Base-by-base conservation (phyloP, 257 asterid species). In the Ajuga chamaepitys region DNA sequence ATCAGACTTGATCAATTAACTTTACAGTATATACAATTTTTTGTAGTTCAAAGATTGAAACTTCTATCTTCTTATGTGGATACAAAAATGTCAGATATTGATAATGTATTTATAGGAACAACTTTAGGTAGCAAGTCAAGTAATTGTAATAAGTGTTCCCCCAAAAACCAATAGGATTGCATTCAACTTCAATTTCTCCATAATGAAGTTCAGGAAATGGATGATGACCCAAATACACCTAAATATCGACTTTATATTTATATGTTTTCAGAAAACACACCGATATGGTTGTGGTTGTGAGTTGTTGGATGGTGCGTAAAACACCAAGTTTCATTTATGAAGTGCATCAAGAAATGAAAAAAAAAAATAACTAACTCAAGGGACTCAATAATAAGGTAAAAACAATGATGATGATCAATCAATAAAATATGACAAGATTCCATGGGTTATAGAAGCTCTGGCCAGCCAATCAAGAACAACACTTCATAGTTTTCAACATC, bases 381-480 rank as follows among this genome's bases (percentile, higher is more conserved):
- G 7, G 7, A 48, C 4, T 20, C 30, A 10, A 10, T 48, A n/a
- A 2, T 4, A 45, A 2, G 34, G 18, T 14, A 14, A 47, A 32
- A 40, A 3, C 1, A 28, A 55, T 1, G 32, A 55, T 17, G 8
- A 9, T 42, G 50, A 38, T 25, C 16, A 44, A 55, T 3, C 57
- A n/a, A 60, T 38, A 16, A 26, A 28, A n/a, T n/a, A 32, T 13
- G 16, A 44, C n/a, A 57, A 96, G 66, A 94, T 90, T 17, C 97
- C 97, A 34, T 38, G 82, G 85, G 90, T 84, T 35, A 94, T 75
- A 11, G 86, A 81, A 71, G 82, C 81, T 59, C 97, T 83, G 0
- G 84, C 83, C 0, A 83, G 70, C 99, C 99, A 94, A 70, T 88
- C 91, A 67, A 94, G 96, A 67, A 76, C n/a, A 9, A 5, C 34